phyloP scores from a whole-genome alignment of 495 filamentous ascomycete genomes.

The Aspergillus cavernicola region DNA sequence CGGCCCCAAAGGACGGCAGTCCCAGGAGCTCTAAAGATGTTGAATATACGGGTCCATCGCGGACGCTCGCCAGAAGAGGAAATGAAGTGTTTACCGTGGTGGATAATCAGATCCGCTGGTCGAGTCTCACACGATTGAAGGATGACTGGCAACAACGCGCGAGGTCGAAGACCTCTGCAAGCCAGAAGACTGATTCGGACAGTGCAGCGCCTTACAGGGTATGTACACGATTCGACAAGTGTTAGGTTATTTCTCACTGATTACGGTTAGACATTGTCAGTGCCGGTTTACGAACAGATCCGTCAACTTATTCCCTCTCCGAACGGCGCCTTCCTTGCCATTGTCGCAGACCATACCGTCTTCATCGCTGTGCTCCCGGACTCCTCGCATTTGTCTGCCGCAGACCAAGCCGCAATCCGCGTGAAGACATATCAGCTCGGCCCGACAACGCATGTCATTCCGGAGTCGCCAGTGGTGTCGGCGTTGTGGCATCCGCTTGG shows the following conservation, averaged over 20 bases:
- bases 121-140: conserved; percentile 69
- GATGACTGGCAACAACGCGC: conserved; percentile 58
- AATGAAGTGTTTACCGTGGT: conserved; percentile 81
- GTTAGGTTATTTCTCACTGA: neutral
- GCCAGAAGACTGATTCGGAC: conserved; percentile 21
- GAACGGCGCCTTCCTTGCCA: conserved; percentile 70
- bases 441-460: conserved; percentile 82
- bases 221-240: conserved; percentile 5
- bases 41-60: conserved; percentile 51
- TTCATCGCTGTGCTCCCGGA: conserved; percentile 78
- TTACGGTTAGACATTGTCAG: conserved; percentile 58
- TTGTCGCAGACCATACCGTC: conserved; percentile 78
- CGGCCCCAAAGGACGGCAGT: conserved; percentile 27
- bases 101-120: conserved; percentile 84
- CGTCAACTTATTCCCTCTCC: conserved; percentile 79
- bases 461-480: conserved; percentile 70
- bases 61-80: conserved; percentile 68
- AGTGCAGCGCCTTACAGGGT: conserved; percentile 32
- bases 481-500: conserved; percentile 87
- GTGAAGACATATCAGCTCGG: conserved; percentile 81
- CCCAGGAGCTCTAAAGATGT: conserved; percentile 34
- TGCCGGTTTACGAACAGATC: conserved; percentile 70
- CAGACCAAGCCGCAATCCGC: conserved; percentile 61
- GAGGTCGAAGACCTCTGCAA: conserved; percentile 28
- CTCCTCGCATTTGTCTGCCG: conserved; percentile 62